A percentile compares a stretch with the other conserved stretches of the same genome.
Evolutionary conservation across 768 basidiomycete genomes (phyloP).

Genomic region (Sarcodon aspratus): DNA sequence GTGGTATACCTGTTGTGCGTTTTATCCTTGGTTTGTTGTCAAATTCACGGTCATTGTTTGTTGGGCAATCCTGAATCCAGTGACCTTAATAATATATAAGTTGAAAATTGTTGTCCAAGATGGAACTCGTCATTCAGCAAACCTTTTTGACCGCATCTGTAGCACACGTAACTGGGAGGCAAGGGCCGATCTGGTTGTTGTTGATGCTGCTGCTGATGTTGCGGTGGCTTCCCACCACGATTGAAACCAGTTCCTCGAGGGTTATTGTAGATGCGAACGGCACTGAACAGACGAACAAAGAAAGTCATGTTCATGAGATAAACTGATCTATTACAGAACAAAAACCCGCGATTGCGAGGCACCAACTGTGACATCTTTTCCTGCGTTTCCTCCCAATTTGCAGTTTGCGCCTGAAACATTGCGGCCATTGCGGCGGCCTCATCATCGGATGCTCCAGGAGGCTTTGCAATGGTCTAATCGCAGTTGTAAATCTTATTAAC

Average conservation of each 20-base stretch:
- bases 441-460: slow-evolving; percentile 31
- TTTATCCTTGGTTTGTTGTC: slow-evolving; percentile 94
- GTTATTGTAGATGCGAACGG: slow-evolving; percentile 54
- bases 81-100: slow-evolving; percentile 48
- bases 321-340: slow-evolving; percentile 50
- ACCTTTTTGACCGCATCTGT: slow-evolving; percentile 98
- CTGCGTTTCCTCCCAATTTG: slow-evolving; percentile 97
- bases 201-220: slow-evolving; percentile 39
- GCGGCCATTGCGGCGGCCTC: slow-evolving; percentile 96
- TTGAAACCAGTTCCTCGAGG: slow-evolving; percentile 50
- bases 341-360: slow-evolving; percentile 41
- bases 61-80: slow-evolving; percentile 99
- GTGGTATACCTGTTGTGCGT: slow-evolving; percentile 94
- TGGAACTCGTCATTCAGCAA: neutral
- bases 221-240: slow-evolving; percentile 45
- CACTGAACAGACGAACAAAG: slow-evolving; percentile 35
- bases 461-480: neutral
- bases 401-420: slow-evolving; percentile 90
- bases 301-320: slow-evolving; percentile 62
- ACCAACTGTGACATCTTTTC: slow-evolving; percentile 99
- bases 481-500: neutral
- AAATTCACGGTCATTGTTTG: slow-evolving; percentile 91
- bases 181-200: slow-evolving; percentile 54
- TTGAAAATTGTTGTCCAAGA: slow-evolving; percentile 2
- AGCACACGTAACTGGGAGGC: slow-evolving; percentile 95